Base-by-base conservation (phyloP, 192 early-diverging fungal genomes). In the Coemansia sp. region DNA sequence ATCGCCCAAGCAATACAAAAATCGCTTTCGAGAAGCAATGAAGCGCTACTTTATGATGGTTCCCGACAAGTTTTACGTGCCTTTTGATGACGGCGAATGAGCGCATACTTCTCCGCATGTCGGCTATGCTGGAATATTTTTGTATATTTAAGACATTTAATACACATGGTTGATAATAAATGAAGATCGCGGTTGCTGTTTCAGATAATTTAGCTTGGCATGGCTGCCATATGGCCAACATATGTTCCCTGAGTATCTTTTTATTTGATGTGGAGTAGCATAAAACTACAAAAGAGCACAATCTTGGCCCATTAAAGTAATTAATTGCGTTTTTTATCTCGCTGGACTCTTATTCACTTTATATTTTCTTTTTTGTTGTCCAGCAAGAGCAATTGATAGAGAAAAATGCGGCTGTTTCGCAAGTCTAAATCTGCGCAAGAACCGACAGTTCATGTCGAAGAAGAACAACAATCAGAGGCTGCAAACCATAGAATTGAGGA, bases 11-110 rank as follows among this genome's bases (percentile, higher is more conserved):
- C 91, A 92, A 74, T 99, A 99, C 68, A 87, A 92, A 46, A 86
- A 86, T 42, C 84, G 96, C 52, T 99, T 99, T 74, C 81, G 92
- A 33, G 86, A 90, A 45, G 92, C 94, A 13, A 99, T 99, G 96
- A 90, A 94, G 28, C 68, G 85, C 19, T 91, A 90, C 54, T 98
- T 98, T 71, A 69, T 93, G 53, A 86, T 89, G 55, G 86, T 95
- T 6, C 87, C 90, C 55, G 90, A 88, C 82, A 86, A 80, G 63
- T 81, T 73, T 20, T 50, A 42, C 26, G 47, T 51, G 15, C 50
- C 28, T n/a, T 37, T 15, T 9, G 31, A 51, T 18, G 19, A 51
- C 18, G 50, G 18, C 50, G 50, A 51, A 28, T 49, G 16, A n/a
- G 13, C 46, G 33, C 10, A 35, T 2, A 35, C 33, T 35, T 5